phyloP scores from a whole-genome alignment of 345 rosid genomes.

The Lepidium africanum region DNA sequence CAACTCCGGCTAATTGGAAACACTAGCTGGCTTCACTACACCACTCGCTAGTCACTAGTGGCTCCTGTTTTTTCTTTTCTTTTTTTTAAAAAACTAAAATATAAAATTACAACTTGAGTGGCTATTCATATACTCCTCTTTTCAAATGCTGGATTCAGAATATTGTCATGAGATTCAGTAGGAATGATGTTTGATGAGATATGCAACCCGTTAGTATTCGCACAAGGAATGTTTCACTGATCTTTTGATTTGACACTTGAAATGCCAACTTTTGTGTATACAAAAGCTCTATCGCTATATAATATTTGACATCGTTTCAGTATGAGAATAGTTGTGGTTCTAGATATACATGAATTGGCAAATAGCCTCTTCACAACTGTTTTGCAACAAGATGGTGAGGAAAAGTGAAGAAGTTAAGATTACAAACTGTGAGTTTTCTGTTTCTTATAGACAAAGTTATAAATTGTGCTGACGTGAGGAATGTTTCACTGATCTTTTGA shows the following conservation, averaged over 20 bases:
- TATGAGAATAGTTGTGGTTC: not conserved
- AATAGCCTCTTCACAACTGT: not conserved
- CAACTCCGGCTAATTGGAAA: not conserved
- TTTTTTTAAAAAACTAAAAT: not conserved
- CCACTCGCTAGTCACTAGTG: not conserved
- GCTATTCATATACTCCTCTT: not conserved
- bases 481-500: no score
- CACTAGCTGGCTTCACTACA: not conserved
- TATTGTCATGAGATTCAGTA: not conserved
- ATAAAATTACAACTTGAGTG: no score
- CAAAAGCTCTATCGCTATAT: slow-evolving; percentile 5
- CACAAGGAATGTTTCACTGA: slow-evolving; percentile 6
- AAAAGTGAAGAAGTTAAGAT: no score
- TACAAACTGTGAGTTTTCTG: no score
- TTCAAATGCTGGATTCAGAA: not conserved
- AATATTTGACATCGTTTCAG: slow-evolving; percentile 1
- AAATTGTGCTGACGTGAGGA: no score
- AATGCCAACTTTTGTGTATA: slow-evolving; percentile 17
- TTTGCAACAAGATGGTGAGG: no score
- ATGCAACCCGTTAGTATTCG: slow-evolving; percentile 12
- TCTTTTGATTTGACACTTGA: not conserved
- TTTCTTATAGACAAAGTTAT: no score
- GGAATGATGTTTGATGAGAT: not conserved
- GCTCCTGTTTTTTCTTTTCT: not conserved
- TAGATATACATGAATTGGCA: not conserved